Conservation (phyloP, 2,329 filamentous ascomycete species). For the Fusarium abutilonis region DNA sequence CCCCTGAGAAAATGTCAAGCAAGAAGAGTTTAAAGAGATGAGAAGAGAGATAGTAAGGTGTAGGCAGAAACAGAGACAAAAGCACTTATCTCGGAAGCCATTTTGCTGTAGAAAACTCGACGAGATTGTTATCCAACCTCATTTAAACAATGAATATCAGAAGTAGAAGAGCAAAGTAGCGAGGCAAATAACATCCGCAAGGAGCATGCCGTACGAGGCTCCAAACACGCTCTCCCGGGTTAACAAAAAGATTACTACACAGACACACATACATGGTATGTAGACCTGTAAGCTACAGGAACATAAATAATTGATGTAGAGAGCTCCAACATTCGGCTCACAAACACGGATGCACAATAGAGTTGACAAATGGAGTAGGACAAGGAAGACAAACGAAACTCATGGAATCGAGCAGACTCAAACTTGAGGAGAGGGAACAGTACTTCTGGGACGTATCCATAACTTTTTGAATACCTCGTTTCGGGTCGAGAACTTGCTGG, state of each 20-base stretch:
- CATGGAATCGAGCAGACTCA: not conserved
- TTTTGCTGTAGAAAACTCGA: not conserved
- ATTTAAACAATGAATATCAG: not conserved
- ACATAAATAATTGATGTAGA: too few relatives aligned
- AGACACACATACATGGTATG: too few relatives aligned
- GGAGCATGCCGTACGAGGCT: not conserved
- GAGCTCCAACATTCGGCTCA: not conserved
- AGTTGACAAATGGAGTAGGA: conserved; percentile 2
- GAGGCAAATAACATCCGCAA: not conserved
- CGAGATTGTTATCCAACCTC: too few relatives aligned
- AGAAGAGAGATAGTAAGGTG: not conserved
- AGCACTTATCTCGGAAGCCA: not conserved
- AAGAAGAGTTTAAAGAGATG: not conserved
- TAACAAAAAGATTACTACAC: not conserved
- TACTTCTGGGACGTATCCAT: not conserved
- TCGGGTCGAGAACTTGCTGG: not conserved
- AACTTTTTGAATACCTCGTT: not conserved
- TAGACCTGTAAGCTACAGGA: too few relatives aligned
- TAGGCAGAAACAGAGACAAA: not conserved
- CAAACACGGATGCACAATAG: not conserved
- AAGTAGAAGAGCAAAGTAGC: not conserved
- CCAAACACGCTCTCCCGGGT: not conserved
- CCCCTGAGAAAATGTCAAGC: not conserved
- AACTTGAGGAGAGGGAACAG: not conserved
- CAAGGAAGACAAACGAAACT: not conserved